Evolutionary conservation across 1,284 basidiomycete genomes (phyloP).

Genomic region (Malassezia pachydermatis): DNA sequence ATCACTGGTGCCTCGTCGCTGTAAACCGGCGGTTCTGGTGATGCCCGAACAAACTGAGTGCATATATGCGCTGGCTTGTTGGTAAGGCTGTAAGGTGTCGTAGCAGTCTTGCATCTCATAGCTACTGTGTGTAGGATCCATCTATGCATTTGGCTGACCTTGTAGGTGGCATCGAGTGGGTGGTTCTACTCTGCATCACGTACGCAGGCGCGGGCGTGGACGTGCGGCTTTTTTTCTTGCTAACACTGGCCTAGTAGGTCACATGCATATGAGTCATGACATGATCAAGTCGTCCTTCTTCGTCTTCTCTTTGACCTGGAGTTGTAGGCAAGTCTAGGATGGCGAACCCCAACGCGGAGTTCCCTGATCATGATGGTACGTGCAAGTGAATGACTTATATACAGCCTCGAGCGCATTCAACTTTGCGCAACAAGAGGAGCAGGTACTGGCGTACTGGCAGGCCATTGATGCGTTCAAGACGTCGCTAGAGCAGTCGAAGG

Average conservation of each 20-base stretch:
- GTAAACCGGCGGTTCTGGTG: conserved; percentile 17
- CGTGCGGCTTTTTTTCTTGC: not conserved
- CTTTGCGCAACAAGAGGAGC: conserved; percentile 84
- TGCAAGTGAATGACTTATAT: not conserved
- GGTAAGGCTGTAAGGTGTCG: no score
- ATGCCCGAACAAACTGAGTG: not conserved
- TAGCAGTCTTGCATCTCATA: no score
- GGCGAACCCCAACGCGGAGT: conserved; percentile 10
- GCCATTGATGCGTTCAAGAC: conserved; percentile 97
- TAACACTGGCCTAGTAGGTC: not conserved
- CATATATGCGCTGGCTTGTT: not conserved
- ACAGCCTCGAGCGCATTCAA: conserved; percentile 62
- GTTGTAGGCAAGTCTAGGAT: not conserved
- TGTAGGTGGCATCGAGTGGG: not conserved
- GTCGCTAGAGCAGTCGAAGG: conserved; percentile 80
- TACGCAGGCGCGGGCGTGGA: not conserved
- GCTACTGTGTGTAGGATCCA: not conserved
- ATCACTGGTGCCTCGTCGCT: conserved; percentile 65
- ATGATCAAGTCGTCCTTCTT: not conserved
- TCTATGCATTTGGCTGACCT: not conserved
- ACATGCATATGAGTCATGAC: not conserved
- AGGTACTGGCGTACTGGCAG: conserved; percentile 82
- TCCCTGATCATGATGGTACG: conserved; percentile 18
- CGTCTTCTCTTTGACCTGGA: not conserved
- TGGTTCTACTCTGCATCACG: not conserved